Base-by-base conservation (phyloP, 2,329 filamentous ascomycete genomes). In the Cytospora mali region DNA sequence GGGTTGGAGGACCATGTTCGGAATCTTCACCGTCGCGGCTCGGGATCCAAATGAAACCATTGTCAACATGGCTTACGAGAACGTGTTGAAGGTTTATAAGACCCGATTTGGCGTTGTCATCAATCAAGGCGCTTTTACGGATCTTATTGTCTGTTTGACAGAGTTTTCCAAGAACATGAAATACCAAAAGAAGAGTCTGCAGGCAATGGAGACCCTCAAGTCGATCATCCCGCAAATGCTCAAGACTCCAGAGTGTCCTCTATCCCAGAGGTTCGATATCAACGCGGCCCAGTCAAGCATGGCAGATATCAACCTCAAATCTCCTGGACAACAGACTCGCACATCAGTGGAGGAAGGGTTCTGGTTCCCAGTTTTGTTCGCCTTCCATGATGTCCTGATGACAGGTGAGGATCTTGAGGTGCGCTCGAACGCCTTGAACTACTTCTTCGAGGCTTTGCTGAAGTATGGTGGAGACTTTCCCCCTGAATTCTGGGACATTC, bases 1-100 rank as follows among this genome's bases (percentile, higher is more conserved):
- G 46, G 95, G 95, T 6, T 99, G 95, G 95, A 90, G 95, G 73
- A 98, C 96, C 23, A 99, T 99, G 94, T 98, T 99, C 76, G 95
- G 94, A 4, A 94, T 97, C 31, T 99, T 99, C 73, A 97, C 94
- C 1, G 93, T 98, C 42, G 95, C 96, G 29, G 95, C 96, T 21
- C 85, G 90, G 65, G 96, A 98, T 72, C 92, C 91, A 18, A 93
- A 97, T 73, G 95, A 99, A 79, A 89, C 88, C 66, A 97, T 99
- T 68, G 95, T 99, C 65, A 97, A 93, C 71, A 87, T 99, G 71
- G 93, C 96, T 0, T 99, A 96, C 72, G 95, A 99, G 71, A 97
- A 97, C 73, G 94, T 99, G 58, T 92, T 90, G 29, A 92, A 96
- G 67, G 92, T 99, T 23, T 99, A 98, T 80, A 96, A 92, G 75